phyloP scores from a whole-genome alignment of 2,329 filamentous ascomycete species.

The Botrytis pseudocinerea region DNA sequence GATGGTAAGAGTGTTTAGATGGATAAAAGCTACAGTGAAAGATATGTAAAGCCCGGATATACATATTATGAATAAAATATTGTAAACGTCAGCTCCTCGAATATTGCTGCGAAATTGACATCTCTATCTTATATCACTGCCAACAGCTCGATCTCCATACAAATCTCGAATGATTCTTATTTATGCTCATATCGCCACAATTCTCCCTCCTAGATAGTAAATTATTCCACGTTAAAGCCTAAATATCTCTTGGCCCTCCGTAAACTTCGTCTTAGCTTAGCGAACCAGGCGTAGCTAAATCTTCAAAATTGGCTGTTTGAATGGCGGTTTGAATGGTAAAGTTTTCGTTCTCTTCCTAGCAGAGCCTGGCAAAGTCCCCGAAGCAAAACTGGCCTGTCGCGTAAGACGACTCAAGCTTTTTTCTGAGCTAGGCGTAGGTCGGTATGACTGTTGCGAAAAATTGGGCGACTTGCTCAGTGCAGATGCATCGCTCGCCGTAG shows the following conservation, averaged over 20 bases:
- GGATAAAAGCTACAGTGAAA: neutral
- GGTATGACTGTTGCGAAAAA: conserved; percentile 2
- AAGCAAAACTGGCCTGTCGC: conserved; percentile 11
- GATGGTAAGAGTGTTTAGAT: neutral
- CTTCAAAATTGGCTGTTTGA: conserved; percentile 5
- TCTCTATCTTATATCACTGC: neutral
- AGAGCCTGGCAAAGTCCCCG: conserved; percentile 16
- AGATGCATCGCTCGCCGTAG: neutral
- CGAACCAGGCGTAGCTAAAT: neutral
- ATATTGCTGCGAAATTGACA: neutral
- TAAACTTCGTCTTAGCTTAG: neutral
- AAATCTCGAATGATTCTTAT: neutral
- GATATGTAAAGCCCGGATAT: neutral
- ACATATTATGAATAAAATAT: neutral
- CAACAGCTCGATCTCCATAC: neutral
- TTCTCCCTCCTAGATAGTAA: neutral
- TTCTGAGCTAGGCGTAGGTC: neutral
- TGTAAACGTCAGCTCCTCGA: neutral
- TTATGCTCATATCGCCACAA: neutral
- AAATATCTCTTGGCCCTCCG: neutral
- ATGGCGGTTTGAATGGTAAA: conserved; percentile 21
- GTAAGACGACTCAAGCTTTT: conserved; percentile 23
- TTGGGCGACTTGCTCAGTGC: neutral
- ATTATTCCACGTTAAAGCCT: too few relatives aligned
- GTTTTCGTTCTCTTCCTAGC: conserved; percentile 18